Percentiles rank a stretch among this genome's conserved stretches.
Conservation (phyloP, 2,329 filamentous ascomycete genomes). For the Alternaria arbusti region DNA sequence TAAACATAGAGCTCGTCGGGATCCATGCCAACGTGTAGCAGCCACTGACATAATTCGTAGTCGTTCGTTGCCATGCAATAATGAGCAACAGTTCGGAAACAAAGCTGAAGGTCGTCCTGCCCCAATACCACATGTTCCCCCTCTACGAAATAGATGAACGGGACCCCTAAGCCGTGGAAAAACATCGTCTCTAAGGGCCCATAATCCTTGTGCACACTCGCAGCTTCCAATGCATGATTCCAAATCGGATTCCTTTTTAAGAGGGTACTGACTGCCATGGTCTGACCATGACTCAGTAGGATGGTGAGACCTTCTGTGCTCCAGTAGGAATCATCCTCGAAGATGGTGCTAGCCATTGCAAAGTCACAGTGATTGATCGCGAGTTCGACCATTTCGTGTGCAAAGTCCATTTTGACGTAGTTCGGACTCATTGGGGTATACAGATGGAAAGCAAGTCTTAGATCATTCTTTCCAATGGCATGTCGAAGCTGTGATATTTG, state of each 20-base stretch:
- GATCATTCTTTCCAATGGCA: not conserved
- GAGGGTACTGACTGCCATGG: not conserved
- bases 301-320: too few species aligned
- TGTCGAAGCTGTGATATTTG: not conserved
- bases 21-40: not conserved
- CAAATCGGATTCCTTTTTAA: not conserved
- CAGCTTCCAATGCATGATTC: not conserved
- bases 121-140: not conserved
- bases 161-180: not conserved
- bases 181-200: not conserved
- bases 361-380: not conserved
- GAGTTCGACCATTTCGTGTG: not conserved
- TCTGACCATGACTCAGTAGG: not conserved
- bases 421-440: not conserved
- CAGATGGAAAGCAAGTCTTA: not conserved
- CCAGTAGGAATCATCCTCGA: not conserved
- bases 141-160: accelerated
- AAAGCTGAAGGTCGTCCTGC: not conserved
- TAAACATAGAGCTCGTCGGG: not conserved
- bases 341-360: accelerated
- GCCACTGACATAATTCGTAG: not conserved
- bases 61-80: not conserved
- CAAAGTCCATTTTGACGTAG: too few species aligned
- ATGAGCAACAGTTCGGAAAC: not conserved
- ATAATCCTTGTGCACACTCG: not conserved